Conservation (phyloP, 1,139 yeast genomes). For the Geotrichum aggregatum region DNA sequence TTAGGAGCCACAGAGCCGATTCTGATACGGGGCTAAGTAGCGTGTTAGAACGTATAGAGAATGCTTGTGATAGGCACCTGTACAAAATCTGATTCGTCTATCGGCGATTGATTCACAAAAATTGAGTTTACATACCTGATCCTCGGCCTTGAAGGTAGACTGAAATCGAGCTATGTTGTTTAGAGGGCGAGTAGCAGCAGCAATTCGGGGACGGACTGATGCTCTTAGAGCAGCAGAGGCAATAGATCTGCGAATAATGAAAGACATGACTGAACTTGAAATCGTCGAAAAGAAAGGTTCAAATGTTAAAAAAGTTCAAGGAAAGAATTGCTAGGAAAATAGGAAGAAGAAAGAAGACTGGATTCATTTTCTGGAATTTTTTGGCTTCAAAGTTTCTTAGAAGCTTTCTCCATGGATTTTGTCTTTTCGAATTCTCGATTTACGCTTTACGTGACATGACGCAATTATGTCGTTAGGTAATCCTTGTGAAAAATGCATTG, state of each 20-base stretch:
- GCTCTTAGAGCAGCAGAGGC: slow-evolving; percentile 15
- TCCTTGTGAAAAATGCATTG: neutral
- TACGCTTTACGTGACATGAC: neutral
- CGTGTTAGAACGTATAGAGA: too few species aligned
- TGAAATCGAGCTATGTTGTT: slow-evolving; percentile 20
- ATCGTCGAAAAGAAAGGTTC: neutral
- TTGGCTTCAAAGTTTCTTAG: too few species aligned
- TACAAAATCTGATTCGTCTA: neutral
- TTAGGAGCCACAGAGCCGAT: slow-evolving; percentile 72
- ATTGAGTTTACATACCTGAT: slow-evolving; percentile 22
- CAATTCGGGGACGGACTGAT: slow-evolving; percentile 13
- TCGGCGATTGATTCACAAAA: neutral
- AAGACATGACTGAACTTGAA: slow-evolving; percentile 12
- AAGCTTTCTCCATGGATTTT: too few species aligned
- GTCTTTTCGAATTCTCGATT: too few species aligned
- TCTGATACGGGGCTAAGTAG: slow-evolving; percentile 48
- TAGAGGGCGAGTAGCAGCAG: slow-evolving; percentile 12
- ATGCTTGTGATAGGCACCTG: too few species aligned
- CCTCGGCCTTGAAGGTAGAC: slow-evolving; percentile 26
- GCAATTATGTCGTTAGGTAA: neutral
- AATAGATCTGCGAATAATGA: slow-evolving; percentile 19
- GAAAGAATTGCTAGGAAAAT: neutral
- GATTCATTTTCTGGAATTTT: neutral
- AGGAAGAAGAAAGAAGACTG: neutral
- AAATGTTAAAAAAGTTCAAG: neutral